Evolutionary conservation across 768 basidiomycete genomes (phyloP).

Genomic region (Chalciporus chontae): DNA sequence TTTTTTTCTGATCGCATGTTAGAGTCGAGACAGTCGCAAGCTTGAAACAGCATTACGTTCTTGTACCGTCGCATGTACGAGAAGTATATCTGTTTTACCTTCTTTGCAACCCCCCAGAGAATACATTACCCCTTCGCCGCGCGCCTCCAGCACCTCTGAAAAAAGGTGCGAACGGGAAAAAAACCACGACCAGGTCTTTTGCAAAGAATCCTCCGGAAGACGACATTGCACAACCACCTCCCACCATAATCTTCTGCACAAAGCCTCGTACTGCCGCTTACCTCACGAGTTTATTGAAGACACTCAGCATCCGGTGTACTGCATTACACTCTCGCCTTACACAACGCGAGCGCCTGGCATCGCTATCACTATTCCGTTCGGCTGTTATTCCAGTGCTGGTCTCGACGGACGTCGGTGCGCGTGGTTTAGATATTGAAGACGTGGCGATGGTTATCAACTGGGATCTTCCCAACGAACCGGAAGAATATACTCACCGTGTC

Average conservation of each 20-base stretch:
- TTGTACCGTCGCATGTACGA: slow-evolving; percentile 92
- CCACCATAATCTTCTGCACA: slow-evolving; percentile 93
- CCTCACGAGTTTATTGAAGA: slow-evolving; percentile 73
- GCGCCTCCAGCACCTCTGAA: slow-evolving; percentile 48
- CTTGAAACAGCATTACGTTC: slow-evolving; percentile 83
- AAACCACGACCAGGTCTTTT: slow-evolving; percentile 28
- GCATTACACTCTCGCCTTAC: slow-evolving; percentile 91
- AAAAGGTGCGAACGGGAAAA: slow-evolving; percentile 25
- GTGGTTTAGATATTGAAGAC: slow-evolving; percentile 94
- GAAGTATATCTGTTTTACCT: slow-evolving; percentile 90
- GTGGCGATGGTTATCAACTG: slow-evolving; percentile 97
- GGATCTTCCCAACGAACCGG: slow-evolving; percentile 87
- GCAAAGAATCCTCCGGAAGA: slow-evolving; percentile 35
- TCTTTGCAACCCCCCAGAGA: slow-evolving; percentile 84
- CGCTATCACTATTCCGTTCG: slow-evolving; percentile 83
- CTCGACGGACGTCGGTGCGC: slow-evolving; percentile 92
- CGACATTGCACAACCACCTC: slow-evolving; percentile 74
- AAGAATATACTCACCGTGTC: slow-evolving; percentile 96
- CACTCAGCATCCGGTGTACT: slow-evolving; percentile 77
- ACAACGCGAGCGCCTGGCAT: slow-evolving; percentile 83
- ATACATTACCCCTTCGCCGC: slow-evolving; percentile 63
- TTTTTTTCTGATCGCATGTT: slow-evolving; percentile 1
- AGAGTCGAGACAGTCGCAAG: slow-evolving; percentile 90
- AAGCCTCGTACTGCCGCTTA: slow-evolving; percentile 88
- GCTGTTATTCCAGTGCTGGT: slow-evolving; percentile 87